These are phyloP conservation scores for Euphorbia tirucalli DNA, from an alignment of 345 rosid species.

Conservation along the genomic window DNA sequence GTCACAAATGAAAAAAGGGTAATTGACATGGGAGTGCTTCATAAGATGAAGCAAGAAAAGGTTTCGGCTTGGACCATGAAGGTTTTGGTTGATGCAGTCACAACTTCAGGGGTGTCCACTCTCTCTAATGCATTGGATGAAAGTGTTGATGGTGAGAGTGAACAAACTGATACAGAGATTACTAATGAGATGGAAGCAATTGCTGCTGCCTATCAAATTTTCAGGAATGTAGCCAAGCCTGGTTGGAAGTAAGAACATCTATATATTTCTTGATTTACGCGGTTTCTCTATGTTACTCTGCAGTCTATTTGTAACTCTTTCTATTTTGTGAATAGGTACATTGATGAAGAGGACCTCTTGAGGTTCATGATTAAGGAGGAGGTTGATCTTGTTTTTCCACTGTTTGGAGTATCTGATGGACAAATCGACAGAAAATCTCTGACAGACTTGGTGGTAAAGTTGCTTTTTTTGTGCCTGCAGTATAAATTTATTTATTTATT, in stretches of 20 bases:
- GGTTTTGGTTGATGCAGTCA: constrained; percentile 69
- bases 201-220: constrained; percentile 64
- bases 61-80: constrained; percentile 95
- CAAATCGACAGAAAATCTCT: constrained; percentile 57
- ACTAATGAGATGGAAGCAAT: constrained; percentile 79
- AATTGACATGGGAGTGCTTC: constrained; percentile 73
- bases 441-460: constrained; percentile 77
- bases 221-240: constrained; percentile 50
- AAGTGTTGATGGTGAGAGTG: constrained; percentile 32
- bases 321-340: constrained; percentile 43
- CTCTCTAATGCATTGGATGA: constrained; percentile 70
- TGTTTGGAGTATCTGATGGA: constrained; percentile 60
- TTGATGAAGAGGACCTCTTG: constrained; percentile 69
- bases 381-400: constrained; percentile 70
- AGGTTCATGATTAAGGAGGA: constrained; percentile 90
- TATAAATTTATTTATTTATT: no score
- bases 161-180: constrained; percentile 52
- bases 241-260: constrained; percentile 44
- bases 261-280: not conserved
- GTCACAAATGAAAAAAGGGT: constrained; percentile 43
- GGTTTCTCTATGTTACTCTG: not conserved
- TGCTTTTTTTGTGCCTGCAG: not conserved
- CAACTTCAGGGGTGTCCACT: constrained; percentile 61
- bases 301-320: constrained; percentile 11
- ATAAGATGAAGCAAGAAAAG: constrained; percentile 73